A percentile compares a stretch with the other conserved stretches of the same genome.
Evolutionary conservation across 176 grass and related monocot species (phyloP).

Genomic region (Cenchrus purpureus): DNA sequence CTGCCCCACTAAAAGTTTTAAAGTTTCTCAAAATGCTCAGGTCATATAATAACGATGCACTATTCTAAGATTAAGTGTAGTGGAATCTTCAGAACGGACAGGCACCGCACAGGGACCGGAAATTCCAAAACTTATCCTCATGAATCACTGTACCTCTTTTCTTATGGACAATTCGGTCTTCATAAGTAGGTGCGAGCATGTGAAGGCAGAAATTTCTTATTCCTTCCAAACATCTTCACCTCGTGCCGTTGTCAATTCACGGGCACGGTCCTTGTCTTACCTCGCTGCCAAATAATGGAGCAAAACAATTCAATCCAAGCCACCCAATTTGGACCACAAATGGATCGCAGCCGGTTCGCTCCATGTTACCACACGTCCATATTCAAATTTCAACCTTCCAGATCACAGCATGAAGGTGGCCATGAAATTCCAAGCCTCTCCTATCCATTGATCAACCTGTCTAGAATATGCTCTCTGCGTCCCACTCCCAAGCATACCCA

Average conservation of each 20-base stretch:
- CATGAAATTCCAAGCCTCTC: neutral
- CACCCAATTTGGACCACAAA: constrained; percentile 10
- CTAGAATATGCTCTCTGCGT: constrained; percentile 20
- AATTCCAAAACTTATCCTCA: neutral
- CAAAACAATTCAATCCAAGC: neutral
- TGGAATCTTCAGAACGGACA: neutral
- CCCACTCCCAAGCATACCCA: neutral
- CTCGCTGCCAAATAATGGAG: neutral
- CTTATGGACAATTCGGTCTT: neutral
- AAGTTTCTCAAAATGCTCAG: neutral
- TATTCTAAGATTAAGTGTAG: neutral
- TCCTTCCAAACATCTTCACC: neutral
- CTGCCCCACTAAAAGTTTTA: no score
- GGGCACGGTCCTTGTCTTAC: neutral
- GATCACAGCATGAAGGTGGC: neutral
- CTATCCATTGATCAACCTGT: neutral
- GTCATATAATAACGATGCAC: neutral
- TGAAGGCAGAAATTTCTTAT: neutral
- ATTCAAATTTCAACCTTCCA: neutral
- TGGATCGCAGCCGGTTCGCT: neutral
- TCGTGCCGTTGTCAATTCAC: neutral
- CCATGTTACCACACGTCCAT: neutral
- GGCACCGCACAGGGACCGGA: neutral
- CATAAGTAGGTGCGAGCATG: neutral
- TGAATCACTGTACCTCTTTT: neutral